Evolutionary conservation across 2,329 filamentous ascomycete species (phyloP).

Genomic region (Trichoderma harzianum): DNA sequence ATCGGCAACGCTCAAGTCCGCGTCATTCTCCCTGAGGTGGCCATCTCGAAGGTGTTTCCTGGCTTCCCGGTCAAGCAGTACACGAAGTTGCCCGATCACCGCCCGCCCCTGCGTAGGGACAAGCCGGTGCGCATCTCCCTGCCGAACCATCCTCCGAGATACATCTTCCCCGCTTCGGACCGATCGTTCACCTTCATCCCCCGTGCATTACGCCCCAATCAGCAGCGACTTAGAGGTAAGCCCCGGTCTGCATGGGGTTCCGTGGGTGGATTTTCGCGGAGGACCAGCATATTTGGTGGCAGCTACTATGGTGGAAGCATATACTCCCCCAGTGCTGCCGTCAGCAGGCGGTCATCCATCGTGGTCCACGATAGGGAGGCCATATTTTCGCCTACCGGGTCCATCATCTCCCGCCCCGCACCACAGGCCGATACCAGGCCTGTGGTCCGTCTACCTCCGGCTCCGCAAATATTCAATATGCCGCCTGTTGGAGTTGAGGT

Average conservation of each 20-base stretch:
- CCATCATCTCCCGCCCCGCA: slow-evolving; percentile 66
- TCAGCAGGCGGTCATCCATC: slow-evolving; percentile 84
- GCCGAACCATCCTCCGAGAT: slow-evolving; percentile 72
- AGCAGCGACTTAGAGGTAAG: slow-evolving; percentile 70
- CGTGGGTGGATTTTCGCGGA: slow-evolving; percentile 66
- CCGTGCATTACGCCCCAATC: slow-evolving; percentile 85
- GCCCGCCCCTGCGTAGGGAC: slow-evolving; percentile 88
- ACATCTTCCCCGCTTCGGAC: slow-evolving; percentile 86
- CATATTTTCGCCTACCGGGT: slow-evolving; percentile 77
- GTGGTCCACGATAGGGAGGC: slow-evolving; percentile 60
- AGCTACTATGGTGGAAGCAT: slow-evolving; percentile 71
- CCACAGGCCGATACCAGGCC: slow-evolving; percentile 65
- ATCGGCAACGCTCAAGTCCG: slow-evolving; percentile 83
- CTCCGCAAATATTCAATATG: slow-evolving; percentile 33
- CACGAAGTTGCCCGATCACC: slow-evolving; percentile 89
- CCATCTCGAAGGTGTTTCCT: slow-evolving; percentile 65
- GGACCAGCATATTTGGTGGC: slow-evolving; percentile 76
- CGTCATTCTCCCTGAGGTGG: slow-evolving; percentile 74
- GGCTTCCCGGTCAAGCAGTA: slow-evolving; percentile 83
- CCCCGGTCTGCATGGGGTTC: slow-evolving; percentile 69
- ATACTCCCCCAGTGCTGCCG: slow-evolving; percentile 82
- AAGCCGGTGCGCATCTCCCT: slow-evolving; percentile 94
- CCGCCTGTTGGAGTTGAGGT: slow-evolving; percentile 23
- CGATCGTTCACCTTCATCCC: slow-evolving; percentile 98
- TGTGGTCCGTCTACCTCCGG: slow-evolving; percentile 78